Percentiles rank a stretch among this genome's conserved stretches.
Conservation (phyloP, 2,329 filamentous ascomycete genomes). For the Mariannaea sp. region DNA sequence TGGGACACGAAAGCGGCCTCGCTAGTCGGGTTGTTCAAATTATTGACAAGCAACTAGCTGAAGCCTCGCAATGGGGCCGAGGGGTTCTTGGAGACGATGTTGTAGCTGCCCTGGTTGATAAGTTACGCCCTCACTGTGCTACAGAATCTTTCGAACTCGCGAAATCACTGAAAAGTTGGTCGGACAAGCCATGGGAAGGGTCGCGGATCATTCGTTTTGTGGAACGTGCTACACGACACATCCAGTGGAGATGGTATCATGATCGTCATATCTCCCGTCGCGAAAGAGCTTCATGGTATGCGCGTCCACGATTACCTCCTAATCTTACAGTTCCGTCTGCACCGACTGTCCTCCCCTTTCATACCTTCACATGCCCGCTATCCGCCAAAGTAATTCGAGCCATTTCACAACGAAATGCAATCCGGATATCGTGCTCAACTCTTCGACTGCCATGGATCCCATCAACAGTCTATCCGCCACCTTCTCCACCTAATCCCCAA, state of each 20-base stretch:
- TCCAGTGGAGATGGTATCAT: slow-evolving; percentile 85
- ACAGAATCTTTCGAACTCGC: slow-evolving; percentile 45
- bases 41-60: slow-evolving; percentile 82
- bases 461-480: slow-evolving; percentile 79
- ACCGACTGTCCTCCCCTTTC: slow-evolving; percentile 93
- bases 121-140: slow-evolving; percentile 50
- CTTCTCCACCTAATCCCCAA: slow-evolving; percentile 76
- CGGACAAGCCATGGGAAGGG: slow-evolving; percentile 82
- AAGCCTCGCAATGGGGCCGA: slow-evolving; percentile 84
- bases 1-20: slow-evolving; percentile 72
- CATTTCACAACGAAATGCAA: slow-evolving; percentile 93
- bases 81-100: slow-evolving; percentile 66
- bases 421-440: slow-evolving; percentile 90
- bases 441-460: slow-evolving; percentile 87
- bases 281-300: slow-evolving; percentile 63
- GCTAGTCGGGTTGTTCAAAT: slow-evolving; percentile 91
- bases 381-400: slow-evolving; percentile 88
- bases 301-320: slow-evolving; percentile 73
- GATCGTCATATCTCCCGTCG: slow-evolving; percentile 72
- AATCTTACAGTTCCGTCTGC: slow-evolving; percentile 80
- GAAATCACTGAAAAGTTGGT: slow-evolving; percentile 62
- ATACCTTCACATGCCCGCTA: slow-evolving; percentile 95
- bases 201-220: slow-evolving; percentile 81
- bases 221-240: slow-evolving; percentile 79
- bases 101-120: slow-evolving; percentile 55